Percentiles rank a stretch among this genome's conserved stretches.
These are phyloP conservation scores for Suillus fuscotomentosus DNA, from an alignment of 768 basidiomycete genomes.

Conservation along the genomic window DNA sequence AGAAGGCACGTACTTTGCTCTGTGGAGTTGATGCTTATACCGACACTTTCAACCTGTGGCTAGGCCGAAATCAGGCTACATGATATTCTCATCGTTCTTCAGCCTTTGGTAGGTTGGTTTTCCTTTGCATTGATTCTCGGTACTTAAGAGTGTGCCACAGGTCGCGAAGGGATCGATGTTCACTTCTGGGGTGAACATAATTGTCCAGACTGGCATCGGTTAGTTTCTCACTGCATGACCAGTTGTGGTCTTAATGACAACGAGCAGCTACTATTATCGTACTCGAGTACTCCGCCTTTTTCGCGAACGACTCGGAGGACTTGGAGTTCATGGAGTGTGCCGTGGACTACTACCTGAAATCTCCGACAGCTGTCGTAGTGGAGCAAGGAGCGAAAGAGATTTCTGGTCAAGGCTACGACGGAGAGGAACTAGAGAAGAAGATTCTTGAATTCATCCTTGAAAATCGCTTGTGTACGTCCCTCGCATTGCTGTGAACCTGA, in stretches of 20 bases:
- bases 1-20: too few species aligned
- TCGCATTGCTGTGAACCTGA: not conserved
- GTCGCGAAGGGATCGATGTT: too few species aligned
- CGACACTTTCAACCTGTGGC: too few species aligned
- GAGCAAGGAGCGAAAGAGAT: not conserved
- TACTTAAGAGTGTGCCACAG: too few species aligned
- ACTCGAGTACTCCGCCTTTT: not conserved
- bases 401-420: not conserved
- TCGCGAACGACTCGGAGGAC: not conserved
- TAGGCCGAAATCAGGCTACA: rapidly evolving
- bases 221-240: not conserved
- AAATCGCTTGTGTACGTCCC: not conserved
- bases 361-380: not conserved
- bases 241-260: not conserved
- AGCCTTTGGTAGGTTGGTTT: too few species aligned
- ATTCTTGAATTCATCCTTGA: not conserved
- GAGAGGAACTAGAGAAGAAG: not conserved
- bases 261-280: not conserved
- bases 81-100: too few species aligned
- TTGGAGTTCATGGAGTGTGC: not conserved
- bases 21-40: too few species aligned
- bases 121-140: too few species aligned
- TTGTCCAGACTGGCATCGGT: not conserved
- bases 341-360: not conserved
- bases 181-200: not conserved